Base-by-base conservation (phyloP, 1,284 basidiomycete species). In the Heterobasidion parviporum region DNA sequence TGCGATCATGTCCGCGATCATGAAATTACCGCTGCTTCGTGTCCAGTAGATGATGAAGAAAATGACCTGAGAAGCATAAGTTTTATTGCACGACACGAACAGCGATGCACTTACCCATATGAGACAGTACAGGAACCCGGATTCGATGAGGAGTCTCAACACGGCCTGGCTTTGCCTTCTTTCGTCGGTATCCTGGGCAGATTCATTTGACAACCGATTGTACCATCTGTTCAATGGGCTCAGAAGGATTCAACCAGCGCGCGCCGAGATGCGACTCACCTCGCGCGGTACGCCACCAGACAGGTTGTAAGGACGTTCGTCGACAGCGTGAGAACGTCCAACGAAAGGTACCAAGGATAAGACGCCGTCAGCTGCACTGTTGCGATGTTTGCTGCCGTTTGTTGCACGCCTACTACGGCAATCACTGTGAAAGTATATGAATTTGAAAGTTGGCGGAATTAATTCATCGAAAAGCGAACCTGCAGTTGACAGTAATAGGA, bases 21-120 rank as follows among this genome's bases (percentile, higher is more conserved):
- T 16, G 46, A 47, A 54, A 36, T 47, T 54, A n/a, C 53, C 53
- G 34, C 34, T 32, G 14, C 32, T 26, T 32, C 44, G 12, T 7
- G 18, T 33, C 53, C 53, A 54, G 45, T 54, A 54, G 14, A 54
- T 32, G n/a, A 54, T 35, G 18, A 54, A 54, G 53, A 46, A 54
- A 9, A 54, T 34, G 16, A 32, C 44, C 53, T 54, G 12, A 12
- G 14, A 43, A 26, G 26, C 26, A 4, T 26, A 26, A 26, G 26
- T 26, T 6, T 16, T 10, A 48, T 18, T 16, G 10, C 12, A 8
- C 4, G 18, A 20, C 16, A 18, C 3, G 4, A 32, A 7, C 1
- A 32, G 0, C 26, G 5, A 26, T 26, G 26, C 26, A 26, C 52
- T 12, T 14, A 54, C 53, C 53, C 53, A 54, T 12, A 44, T 47